Percentiles rank a stretch among this genome's conserved stretches.
phyloP scores from a whole-genome alignment of 208 protist species.

The Trypanosoma scelopori region DNA sequence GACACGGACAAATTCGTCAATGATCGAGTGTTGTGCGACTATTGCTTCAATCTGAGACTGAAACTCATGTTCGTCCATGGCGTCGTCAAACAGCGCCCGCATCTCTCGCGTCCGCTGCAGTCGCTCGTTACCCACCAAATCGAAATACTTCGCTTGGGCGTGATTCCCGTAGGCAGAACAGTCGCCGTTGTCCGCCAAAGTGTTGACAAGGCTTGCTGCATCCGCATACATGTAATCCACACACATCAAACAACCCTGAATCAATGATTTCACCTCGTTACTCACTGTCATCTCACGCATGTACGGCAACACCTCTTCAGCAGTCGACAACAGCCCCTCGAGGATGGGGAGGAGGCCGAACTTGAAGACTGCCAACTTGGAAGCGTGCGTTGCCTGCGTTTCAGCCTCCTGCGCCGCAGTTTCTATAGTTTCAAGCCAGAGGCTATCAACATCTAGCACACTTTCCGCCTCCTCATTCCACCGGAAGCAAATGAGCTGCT shows the following conservation, averaged over 20 bases:
- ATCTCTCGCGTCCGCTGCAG: slow-evolving; percentile 8
- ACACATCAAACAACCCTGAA: slow-evolving; percentile 65
- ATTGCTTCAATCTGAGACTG: slow-evolving; percentile 19
- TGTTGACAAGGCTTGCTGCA: slow-evolving; percentile 23
- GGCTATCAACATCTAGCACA: slow-evolving; percentile 67
- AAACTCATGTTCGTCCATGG: slow-evolving; percentile 24
- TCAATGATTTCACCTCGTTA: slow-evolving; percentile 66
- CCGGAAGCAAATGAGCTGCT: slow-evolving; percentile 58
- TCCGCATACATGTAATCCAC: slow-evolving; percentile 76
- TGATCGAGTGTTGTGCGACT: slow-evolving; percentile 7
- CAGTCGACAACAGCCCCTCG: slow-evolving; percentile 70
- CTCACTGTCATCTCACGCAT: slow-evolving; percentile 47
- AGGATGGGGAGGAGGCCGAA: slow-evolving; percentile 78
- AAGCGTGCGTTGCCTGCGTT: slow-evolving; percentile 31
- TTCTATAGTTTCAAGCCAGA: slow-evolving; percentile 75
- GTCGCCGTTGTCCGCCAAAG: background rate
- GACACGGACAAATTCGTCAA: slow-evolving; percentile 22
- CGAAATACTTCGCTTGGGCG: background rate
- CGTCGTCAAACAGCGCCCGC: slow-evolving; percentile 20
- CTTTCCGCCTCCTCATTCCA: slow-evolving; percentile 34
- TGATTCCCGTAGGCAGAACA: background rate
- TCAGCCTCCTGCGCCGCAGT: slow-evolving; percentile 52
- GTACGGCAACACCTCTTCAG: slow-evolving; percentile 70
- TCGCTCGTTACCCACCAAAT: background rate
- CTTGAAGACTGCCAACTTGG: slow-evolving; percentile 64